Evolutionary conservation across 768 basidiomycete genomes (phyloP), one percentile per base, ranked within the genome.

Genomic region (Termitomyces eurrhizus): DNA sequence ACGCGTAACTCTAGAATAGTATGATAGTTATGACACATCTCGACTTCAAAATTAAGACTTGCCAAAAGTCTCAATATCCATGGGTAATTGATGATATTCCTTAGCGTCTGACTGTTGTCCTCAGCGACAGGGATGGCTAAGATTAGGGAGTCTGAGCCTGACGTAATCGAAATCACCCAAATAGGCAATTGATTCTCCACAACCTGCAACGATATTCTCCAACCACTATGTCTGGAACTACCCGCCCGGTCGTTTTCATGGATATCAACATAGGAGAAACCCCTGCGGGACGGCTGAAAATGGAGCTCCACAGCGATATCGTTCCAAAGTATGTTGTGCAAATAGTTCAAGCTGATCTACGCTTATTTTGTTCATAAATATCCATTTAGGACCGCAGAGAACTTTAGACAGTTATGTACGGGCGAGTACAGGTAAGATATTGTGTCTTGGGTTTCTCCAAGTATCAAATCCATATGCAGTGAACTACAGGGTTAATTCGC

Each of bases 221-320:
- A 39, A n/a, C 58, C 58, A 48, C 11, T 51, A 63, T 63, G 62
- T 63, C 58, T 36, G 33, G 18, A 36, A 39, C 79, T 35, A 77
- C 80, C 2, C 84, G 96, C 18, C 96, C 97, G 0, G 78, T 99
- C 51, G 95, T 97, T 58, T 99, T 99, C 73, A 95, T 99, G 87
- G 97, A 99, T 70, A 79, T 98, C 62, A 85, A 91, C 52, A 98
- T 99, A 52, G 97, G 97, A 48, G 96, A 98, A 77, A 98, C 95
- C 0, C 92, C 93, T 36, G 93, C 93, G 3, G 96, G 95, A 16
- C 78, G 97, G 36, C 81, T 99, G 66, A 98, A 98, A 77, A 96
- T 99, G 88, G 96, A 99, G 73, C 78, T 99, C 18, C 98, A 96
- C 75, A 92, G 89, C 61, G 97, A 99, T 69, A 87, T 96, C 58